A percentile compares a stretch with the other conserved stretches of the same genome.
These are phyloP conservation scores for Fusarium poae DNA, from an alignment of 2,329 filamentous ascomycete genomes.

Conservation along the genomic window DNA sequence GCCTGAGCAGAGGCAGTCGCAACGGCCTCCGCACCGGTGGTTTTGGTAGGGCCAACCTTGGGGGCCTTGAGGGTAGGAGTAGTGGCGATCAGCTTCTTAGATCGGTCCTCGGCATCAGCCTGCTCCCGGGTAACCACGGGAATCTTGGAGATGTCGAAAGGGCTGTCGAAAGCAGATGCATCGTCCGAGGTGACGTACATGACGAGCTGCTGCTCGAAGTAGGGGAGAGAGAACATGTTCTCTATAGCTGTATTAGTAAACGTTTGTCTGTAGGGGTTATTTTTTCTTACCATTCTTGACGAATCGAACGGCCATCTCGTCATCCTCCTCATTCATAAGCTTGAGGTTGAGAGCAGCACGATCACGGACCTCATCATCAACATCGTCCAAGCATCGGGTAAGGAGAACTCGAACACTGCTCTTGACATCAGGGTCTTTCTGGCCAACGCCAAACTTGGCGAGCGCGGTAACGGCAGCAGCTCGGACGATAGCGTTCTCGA, in stretches of 20 bases:
- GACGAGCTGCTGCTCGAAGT: slow-evolving; percentile 96
- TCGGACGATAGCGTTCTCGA: slow-evolving; percentile 96
- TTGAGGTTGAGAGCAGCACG: slow-evolving; percentile 92
- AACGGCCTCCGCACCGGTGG: slow-evolving; percentile 78
- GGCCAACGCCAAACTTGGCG: slow-evolving; percentile 96
- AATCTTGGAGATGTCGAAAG: slow-evolving; percentile 92
- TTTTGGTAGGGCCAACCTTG: slow-evolving; percentile 81
- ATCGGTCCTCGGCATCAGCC: slow-evolving; percentile 94
- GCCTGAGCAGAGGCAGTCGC: slow-evolving; percentile 83
- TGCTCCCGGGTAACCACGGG: slow-evolving; percentile 96
- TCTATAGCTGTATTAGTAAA: slow-evolving; percentile 65
- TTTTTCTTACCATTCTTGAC: slow-evolving; percentile 83
- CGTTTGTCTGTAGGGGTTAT: accelerated
- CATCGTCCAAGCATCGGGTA: slow-evolving; percentile 93
- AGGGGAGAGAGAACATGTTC: slow-evolving; percentile 93
- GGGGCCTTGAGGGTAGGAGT: slow-evolving; percentile 95
- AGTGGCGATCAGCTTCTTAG: slow-evolving; percentile 94
- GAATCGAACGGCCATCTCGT: slow-evolving; percentile 86
- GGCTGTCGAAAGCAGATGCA: slow-evolving; percentile 82
- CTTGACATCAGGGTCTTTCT: slow-evolving; percentile 97
- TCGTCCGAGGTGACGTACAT: slow-evolving; percentile 97
- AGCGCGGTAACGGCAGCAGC: slow-evolving; percentile 95
- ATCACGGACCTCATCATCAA: slow-evolving; percentile 97
- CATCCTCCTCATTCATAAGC: slow-evolving; percentile 92
- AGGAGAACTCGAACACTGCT: slow-evolving; percentile 93